Conservation (phyloP, 306 rosid species). For the Arachis stenosperma region DNA sequence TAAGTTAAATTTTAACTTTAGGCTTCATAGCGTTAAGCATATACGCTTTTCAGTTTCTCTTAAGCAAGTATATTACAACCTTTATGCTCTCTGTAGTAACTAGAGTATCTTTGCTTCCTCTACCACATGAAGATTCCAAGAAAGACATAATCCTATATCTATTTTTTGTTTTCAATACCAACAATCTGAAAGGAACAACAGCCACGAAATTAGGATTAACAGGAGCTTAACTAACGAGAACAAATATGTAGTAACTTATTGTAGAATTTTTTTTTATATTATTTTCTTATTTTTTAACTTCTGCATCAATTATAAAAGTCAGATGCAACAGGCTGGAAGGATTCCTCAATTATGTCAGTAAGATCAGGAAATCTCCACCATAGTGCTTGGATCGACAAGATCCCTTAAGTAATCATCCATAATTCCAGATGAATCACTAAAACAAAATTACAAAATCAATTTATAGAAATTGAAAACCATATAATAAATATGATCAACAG, state of each 20-base stretch:
- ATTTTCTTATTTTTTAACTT: conserved; percentile 48
- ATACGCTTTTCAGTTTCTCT: conserved; percentile 16
- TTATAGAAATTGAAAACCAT: no score
- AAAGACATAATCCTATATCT: conserved; percentile 74
- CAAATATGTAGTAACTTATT: conserved; percentile 21
- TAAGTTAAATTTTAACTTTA: conserved; percentile 19
- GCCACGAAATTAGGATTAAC: conserved; percentile 10
- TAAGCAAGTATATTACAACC: conserved; percentile 51
- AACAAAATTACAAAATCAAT: no score
- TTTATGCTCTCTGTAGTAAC: conserved; percentile 70
- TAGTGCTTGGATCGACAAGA: no score
- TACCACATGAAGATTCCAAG: conserved; percentile 88
- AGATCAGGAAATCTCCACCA: conserved; percentile 81
- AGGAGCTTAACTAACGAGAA: conserved; percentile 3
- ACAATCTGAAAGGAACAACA: conserved; percentile 67
- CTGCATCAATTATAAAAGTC: conserved; percentile 81
- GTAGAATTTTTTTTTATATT: not conserved
- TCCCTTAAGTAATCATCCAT: no score
- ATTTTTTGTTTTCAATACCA: conserved; percentile 75
- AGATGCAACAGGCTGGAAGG: conserved; percentile 64
- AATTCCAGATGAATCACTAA: no score
- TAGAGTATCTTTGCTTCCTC: conserved; percentile 73
- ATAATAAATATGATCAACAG: no score
- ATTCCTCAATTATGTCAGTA: conserved; percentile 59
- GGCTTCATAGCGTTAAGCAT: conserved; percentile 5